A percentile compares a stretch with the other conserved stretches of the same genome.
These are phyloP conservation scores for Edaphochlamys debaryana DNA, from an alignment of 139 green algal species.

Conservation along the genomic window DNA sequence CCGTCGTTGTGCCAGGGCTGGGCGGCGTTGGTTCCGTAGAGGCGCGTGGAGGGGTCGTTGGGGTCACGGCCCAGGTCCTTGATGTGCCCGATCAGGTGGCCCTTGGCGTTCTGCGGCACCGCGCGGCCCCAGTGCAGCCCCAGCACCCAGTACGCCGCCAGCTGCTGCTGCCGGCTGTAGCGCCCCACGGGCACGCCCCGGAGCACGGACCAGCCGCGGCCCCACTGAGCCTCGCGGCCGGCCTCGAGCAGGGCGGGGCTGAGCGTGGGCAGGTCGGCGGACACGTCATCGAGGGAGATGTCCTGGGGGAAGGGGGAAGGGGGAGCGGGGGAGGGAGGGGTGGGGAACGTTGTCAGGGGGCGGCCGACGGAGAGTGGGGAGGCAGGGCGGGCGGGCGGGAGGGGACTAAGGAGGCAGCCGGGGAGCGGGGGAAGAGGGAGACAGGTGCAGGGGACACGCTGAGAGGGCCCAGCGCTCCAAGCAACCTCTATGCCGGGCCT, in stretches of 20 bases:
- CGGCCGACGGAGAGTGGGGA: background rate
- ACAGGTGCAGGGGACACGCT: background rate
- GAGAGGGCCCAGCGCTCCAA: background rate
- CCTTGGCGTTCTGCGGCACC: constrained; percentile 69
- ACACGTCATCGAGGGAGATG: constrained; percentile 53
- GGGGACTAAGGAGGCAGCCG: too few relatives aligned
- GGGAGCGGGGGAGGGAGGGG: background rate
- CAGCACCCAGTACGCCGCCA: constrained; percentile 61
- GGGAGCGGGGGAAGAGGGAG: too few relatives aligned
- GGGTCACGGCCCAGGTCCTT: constrained; percentile 71
- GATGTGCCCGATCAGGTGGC: constrained; percentile 74
- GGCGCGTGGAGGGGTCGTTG: constrained; percentile 53
- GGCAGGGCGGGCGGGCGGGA: too few relatives aligned
- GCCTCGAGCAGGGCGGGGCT: constrained; percentile 50
- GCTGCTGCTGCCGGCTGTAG: constrained; percentile 59
- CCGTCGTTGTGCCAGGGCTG: constrained; percentile 75
- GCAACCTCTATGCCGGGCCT: constrained; percentile 17
- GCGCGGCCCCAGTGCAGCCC: constrained; percentile 63
- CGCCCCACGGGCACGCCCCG: constrained; percentile 62
- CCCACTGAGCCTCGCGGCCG: constrained; percentile 52
- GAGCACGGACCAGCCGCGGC: constrained; percentile 71
- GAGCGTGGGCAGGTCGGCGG: constrained; percentile 55
- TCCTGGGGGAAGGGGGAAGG: constrained; percentile 28
- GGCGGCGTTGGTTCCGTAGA: constrained; percentile 71
- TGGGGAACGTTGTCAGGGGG: background rate